Percentiles rank a stretch among this genome's conserved stretches.
These are phyloP conservation scores for Thalassiosira hispida DNA, from an alignment of 352 stramenopile species.

Conservation along the genomic window DNA sequence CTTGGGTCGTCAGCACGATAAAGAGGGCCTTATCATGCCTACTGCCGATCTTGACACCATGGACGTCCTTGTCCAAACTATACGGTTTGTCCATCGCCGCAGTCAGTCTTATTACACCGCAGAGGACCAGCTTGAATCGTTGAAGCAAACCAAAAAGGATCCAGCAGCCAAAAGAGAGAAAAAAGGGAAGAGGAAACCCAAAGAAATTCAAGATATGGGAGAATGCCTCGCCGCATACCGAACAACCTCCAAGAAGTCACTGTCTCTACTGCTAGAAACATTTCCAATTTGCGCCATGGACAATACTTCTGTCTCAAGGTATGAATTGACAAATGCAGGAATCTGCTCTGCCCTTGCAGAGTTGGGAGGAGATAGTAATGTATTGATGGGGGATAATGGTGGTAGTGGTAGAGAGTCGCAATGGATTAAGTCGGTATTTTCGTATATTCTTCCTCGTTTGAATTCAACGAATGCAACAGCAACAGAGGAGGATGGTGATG, in stretches of 20 bases:
- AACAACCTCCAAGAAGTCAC: conserved; percentile 31
- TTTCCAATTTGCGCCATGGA: conserved; percentile 52
- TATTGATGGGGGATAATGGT: conserved; percentile 11
- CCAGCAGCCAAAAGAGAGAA: conserved; percentile 13
- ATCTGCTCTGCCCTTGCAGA: conserved; percentile 60
- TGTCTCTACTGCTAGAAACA: conserved; percentile 53
- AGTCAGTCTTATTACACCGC: conserved; percentile 20
- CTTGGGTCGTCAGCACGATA: conserved; percentile 24
- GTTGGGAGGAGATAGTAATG: conserved; percentile 34
- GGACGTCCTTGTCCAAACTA: conserved; percentile 42
- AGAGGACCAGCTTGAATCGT: neutral
- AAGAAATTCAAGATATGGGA: conserved; percentile 28
- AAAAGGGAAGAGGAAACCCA: conserved; percentile 25
- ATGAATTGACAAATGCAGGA: conserved; percentile 55
- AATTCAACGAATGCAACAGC: conserved; percentile 14
- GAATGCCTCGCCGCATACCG: conserved; percentile 34
- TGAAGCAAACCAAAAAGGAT: neutral
- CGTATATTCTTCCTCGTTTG: conserved; percentile 57
- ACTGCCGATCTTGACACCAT: conserved; percentile 44
- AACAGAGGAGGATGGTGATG: conserved; percentile 2
- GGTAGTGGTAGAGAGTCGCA: neutral
- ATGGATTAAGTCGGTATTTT: conserved; percentile 57
- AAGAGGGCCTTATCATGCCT: conserved; percentile 37
- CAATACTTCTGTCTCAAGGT: conserved; percentile 10
- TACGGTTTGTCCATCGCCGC: conserved; percentile 35